phyloP scores from a whole-genome alignment of 2,329 filamentous ascomycete species.

The Penicillium sp. region DNA sequence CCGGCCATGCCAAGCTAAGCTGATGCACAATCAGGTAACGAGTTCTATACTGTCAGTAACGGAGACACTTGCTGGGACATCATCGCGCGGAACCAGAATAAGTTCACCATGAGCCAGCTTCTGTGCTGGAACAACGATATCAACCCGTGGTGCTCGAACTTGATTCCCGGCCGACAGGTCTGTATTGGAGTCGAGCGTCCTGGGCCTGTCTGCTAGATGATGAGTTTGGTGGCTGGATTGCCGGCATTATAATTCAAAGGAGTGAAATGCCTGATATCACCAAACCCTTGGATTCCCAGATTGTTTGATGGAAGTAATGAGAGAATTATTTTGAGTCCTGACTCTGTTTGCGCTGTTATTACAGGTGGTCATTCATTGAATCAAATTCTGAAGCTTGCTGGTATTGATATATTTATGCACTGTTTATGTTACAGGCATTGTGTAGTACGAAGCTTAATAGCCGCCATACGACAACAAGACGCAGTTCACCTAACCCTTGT shows the following conservation, averaged over 20 bases:
- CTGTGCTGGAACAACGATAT: slow-evolving; percentile 26
- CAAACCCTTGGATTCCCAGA: not conserved
- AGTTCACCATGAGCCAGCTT: slow-evolving; percentile 20
- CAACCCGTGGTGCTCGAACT: slow-evolving; percentile 21
- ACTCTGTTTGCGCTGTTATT: not conserved
- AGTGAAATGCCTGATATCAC: not conserved
- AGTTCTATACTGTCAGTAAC: slow-evolving; percentile 13
- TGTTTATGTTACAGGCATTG: slow-evolving; percentile 14
- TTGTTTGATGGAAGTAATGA: slow-evolving; percentile 1
- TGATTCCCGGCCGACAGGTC: slow-evolving; percentile 21
- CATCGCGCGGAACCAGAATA: slow-evolving; percentile 13
- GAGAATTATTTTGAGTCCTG: not conserved
- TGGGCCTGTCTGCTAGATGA: slow-evolving; percentile 6
- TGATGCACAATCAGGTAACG: slow-evolving; percentile 10
- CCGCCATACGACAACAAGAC: too few species aligned
- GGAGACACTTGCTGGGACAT: slow-evolving; percentile 28
- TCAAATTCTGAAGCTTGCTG: not conserved
- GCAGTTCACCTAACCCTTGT: too few species aligned
- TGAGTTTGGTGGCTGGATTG: not conserved
- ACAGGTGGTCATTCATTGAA: not conserved
- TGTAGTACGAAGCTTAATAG: too few species aligned
- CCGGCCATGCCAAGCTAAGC: not conserved
- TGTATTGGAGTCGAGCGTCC: slow-evolving; percentile 16
- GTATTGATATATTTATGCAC: not conserved
- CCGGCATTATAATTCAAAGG: not conserved